Evolutionary conservation across 2,329 filamentous ascomycete genomes (phyloP).

Genomic region (Penicillium sp.): DNA sequence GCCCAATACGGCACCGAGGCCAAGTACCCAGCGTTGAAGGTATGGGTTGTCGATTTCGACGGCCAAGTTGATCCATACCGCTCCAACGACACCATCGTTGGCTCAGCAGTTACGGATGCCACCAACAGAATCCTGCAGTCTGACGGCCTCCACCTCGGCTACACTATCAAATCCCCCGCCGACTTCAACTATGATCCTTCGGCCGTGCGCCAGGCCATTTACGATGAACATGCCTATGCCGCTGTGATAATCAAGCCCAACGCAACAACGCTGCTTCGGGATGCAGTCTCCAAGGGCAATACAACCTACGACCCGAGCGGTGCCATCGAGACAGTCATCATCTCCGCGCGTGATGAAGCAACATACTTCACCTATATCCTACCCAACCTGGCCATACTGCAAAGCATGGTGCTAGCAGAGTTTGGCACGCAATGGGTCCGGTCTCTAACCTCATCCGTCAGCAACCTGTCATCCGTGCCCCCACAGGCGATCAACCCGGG

Average conservation of each 20-base stretch:
- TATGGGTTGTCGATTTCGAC: slow-evolving; percentile 66
- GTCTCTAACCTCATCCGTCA: slow-evolving; percentile 33
- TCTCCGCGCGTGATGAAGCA: slow-evolving; percentile 57
- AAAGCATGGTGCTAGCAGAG: slow-evolving; percentile 46
- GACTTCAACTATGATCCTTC: slow-evolving; percentile 58
- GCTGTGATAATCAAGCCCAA: slow-evolving; percentile 64
- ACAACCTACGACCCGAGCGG: slow-evolving; percentile 60
- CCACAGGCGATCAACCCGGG: slow-evolving; percentile 57
- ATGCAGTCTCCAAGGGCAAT: slow-evolving; percentile 57
- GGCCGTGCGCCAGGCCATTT: slow-evolving; percentile 58
- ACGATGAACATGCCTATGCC: slow-evolving; percentile 59
- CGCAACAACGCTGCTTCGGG: slow-evolving; percentile 58
- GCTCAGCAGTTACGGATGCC: slow-evolving; percentile 52
- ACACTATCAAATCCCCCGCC: slow-evolving; percentile 48
- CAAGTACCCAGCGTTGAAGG: slow-evolving; percentile 50
- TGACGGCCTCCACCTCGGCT: slow-evolving; percentile 50
- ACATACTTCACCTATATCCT: slow-evolving; percentile 56
- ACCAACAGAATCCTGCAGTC: slow-evolving; percentile 47
- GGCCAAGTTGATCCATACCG: slow-evolving; percentile 55
- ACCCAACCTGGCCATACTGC: slow-evolving; percentile 52
- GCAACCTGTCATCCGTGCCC: slow-evolving; percentile 48
- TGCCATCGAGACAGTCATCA: slow-evolving; percentile 57
- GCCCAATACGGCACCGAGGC: slow-evolving; percentile 54
- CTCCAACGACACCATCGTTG: slow-evolving; percentile 54
- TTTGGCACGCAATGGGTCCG: slow-evolving; percentile 50